Base-by-base conservation (phyloP, 495 filamentous ascomycete genomes). In the Xylaria intraflava region DNA sequence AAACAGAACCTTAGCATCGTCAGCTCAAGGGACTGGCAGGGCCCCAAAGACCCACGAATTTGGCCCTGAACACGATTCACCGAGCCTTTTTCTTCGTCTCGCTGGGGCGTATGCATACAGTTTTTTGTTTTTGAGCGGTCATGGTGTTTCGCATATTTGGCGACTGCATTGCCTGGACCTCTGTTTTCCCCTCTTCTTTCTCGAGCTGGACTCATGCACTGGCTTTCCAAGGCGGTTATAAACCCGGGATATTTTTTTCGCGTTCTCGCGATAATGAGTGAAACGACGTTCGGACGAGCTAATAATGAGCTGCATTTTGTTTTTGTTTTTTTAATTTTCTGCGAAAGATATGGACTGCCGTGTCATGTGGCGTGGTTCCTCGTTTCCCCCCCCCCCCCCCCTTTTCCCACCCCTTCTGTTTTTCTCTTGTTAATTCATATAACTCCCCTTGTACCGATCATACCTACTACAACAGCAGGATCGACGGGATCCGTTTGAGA, bases 141-240 rank as follows among this genome's bases (percentile, higher is more conserved):
- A 12, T 38, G 38, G 48, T 19, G 14, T 24, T 50, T 42, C n/a
- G 36, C 47, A 41, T 45, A n/a, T 12, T 49, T 39, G 31, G 23
- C 26, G 33, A 20, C 33, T 49, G 24, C 24, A 19, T 19, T 39
- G 12, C 16, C 8, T 17, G 16, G 36, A 29, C 31, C 38, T 20
- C n/a, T n/a, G n/a, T n/a, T n/a, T n/a, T n/a, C n/a, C n/a, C n/a
- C n/a, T n/a, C n/a, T n/a, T n/a, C n/a, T n/a, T n/a, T n/a, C 24
- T 6, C 8, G 38, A 50, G 48, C 48, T 38, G 48, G 48, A 41
- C 48, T 50, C 48, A 14, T 2, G 14, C 27, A 38, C 12, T 38
- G 24, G 19, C 22, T 27, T 17, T 23, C 35, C n/a, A n/a, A 20
- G 26, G 35, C 16, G 11, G 38, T 42, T 31, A 20, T 33, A 38